Conservation (phyloP, 352 stramenopile genomes). For the Globisporangium megalacanthum region DNA sequence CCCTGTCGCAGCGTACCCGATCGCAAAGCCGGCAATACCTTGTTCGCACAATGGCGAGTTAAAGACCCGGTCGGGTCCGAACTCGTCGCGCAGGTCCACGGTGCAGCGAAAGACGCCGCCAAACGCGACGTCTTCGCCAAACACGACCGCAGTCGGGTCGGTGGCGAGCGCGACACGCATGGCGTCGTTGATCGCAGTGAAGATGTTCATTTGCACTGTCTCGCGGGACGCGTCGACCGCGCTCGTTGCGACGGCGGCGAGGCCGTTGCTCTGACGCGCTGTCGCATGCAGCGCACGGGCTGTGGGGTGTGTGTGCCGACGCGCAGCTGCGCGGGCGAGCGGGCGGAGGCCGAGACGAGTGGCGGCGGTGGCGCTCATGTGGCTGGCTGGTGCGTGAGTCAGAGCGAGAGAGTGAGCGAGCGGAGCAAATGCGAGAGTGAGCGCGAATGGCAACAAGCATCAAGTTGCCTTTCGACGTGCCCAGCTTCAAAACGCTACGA, state of each 20-base stretch:
- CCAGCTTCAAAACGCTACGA: neutral
- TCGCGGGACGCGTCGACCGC: constrained; percentile 21
- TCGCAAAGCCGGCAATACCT: constrained; percentile 92
- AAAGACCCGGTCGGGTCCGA: constrained; percentile 93
- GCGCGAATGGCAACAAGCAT: neutral
- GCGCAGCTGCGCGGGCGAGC: constrained; percentile 8
- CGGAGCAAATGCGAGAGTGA: constrained; percentile 1
- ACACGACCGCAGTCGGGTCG: constrained; percentile 89
- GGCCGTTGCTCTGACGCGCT: constrained; percentile 3
- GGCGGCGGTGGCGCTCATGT: constrained; percentile 5
- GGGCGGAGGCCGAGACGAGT: neutral
- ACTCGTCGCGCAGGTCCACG: constrained; percentile 90
- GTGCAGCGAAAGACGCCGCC: constrained; percentile 98
- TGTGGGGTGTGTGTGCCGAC: neutral
- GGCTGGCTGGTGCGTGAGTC: neutral
- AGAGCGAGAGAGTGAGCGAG: neutral
- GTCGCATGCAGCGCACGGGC: constrained; percentile 6
- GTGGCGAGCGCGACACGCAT: constrained; percentile 88
- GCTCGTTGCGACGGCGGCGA: constrained; percentile 4
- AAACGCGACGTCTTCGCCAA: constrained; percentile 98
- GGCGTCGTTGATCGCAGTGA: constrained; percentile 91
- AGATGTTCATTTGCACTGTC: constrained; percentile 89
- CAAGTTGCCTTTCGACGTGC: neutral
- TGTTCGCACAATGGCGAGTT: constrained; percentile 97
- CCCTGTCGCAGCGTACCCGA: constrained; percentile 95